phyloP scores from a whole-genome alignment of 2,329 filamentous ascomycete genomes.

The Pseudocercospora fuligena region DNA sequence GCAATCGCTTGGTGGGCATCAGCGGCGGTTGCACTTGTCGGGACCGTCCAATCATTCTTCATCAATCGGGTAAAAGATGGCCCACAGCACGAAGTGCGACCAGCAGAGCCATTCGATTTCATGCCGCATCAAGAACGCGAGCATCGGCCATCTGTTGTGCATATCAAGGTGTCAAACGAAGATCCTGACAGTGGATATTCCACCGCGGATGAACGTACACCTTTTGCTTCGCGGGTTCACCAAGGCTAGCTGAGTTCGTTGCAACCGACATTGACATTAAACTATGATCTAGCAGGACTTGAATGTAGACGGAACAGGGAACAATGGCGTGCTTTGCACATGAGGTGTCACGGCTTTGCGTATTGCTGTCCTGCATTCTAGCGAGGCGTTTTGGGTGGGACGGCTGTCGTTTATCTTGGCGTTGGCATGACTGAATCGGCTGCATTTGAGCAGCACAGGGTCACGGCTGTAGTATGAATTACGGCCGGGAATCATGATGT shows the following conservation, averaged over 20 bases:
- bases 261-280: background rate
- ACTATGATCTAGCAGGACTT: background rate
- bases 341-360: background rate
- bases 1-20: conserved; percentile 69
- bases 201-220: conserved; percentile 31
- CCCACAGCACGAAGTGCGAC: conserved; percentile 36
- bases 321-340: background rate
- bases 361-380: background rate
- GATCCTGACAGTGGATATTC: conserved; percentile 29
- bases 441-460: background rate
- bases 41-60: conserved; percentile 61
- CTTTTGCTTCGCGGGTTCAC: conserved; percentile 24
- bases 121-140: conserved; percentile 31
- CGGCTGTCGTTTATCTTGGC: background rate
- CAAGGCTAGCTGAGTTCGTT: background rate
- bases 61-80: conserved; percentile 56
- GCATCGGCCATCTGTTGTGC: conserved; percentile 33
- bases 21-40: conserved; percentile 59
- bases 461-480: background rate
- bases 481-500: background rate
- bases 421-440: background rate
- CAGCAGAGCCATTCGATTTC: conserved; percentile 36
- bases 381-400: background rate
- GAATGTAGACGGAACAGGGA: background rate
- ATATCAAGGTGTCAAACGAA: conserved; percentile 32